These are phyloP conservation scores for Hansenula lynferdii DNA, from an alignment of 1,139 yeast genomes.

Conservation along the genomic window DNA sequence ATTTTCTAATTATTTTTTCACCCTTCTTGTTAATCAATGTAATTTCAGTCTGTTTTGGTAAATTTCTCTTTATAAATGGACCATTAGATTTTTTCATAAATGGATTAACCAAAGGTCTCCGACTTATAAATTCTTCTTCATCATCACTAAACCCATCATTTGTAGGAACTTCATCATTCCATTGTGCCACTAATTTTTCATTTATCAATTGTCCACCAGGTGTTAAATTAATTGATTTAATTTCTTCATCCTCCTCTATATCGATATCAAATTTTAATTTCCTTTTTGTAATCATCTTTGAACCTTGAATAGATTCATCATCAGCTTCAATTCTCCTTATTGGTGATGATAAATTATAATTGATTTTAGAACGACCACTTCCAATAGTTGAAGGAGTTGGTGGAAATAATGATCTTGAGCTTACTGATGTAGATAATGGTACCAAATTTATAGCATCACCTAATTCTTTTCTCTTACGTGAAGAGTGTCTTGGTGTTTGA, in stretches of 20 bases:
- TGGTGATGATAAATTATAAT: slow-evolving; percentile 6
- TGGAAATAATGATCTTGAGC: slow-evolving; percentile 4
- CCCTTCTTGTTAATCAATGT: slow-evolving; percentile 23
- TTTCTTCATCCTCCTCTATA: slow-evolving; percentile 6
- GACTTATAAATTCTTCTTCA: slow-evolving; percentile 10
- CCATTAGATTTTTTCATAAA: slow-evolving; percentile 4
- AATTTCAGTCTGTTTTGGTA: slow-evolving; percentile 14
- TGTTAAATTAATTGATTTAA: slow-evolving; percentile 11
- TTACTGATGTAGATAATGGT: slow-evolving; percentile 5
- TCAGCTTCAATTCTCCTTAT: slow-evolving; percentile 7
- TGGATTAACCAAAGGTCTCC: slow-evolving; percentile 13
- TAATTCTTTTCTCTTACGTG: slow-evolving; percentile 10
- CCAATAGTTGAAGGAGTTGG: slow-evolving; percentile 22
- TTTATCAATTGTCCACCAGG: slow-evolving; percentile 17
- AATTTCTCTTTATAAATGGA: slow-evolving; percentile 13
- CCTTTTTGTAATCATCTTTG: slow-evolving; percentile 9
- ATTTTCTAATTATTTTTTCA: slow-evolving; percentile 15
- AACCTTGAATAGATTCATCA: slow-evolving; percentile 3
- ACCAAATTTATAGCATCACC: slow-evolving; percentile 11
- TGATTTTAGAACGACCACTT: slow-evolving; percentile 18
- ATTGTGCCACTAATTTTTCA: slow-evolving; percentile 13
- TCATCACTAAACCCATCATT: slow-evolving; percentile 8
- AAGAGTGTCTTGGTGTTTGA: slow-evolving; percentile 17
- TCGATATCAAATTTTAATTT: slow-evolving; percentile 10
- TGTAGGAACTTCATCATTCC: slow-evolving; percentile 12